Base-by-base conservation (phyloP, 108 stramenopile genomes). In the Nannochloropsis salina region DNA sequence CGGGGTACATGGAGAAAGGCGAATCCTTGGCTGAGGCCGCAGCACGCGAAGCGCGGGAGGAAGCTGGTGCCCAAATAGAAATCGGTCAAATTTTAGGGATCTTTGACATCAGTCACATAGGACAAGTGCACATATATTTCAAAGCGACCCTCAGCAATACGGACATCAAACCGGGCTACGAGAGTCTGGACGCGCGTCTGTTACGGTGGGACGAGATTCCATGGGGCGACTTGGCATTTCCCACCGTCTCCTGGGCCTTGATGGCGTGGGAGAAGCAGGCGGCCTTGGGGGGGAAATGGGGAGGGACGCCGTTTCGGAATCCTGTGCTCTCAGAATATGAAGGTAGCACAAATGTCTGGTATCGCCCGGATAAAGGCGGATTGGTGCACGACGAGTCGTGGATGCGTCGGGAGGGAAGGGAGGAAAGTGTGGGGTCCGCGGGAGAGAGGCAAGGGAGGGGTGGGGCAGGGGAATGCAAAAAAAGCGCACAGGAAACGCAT, bases 1-100 rank as follows among this genome's bases (percentile, higher is more conserved):
- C 61, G n/a, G 61, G 61, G 61, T 74, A 74, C 61, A 74, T 74
- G 61, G 61, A 74, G n/a, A 74, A 74, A 74, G 61, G 61, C 61
- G 61, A 74, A n/a, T 6, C 61, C 61, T n/a, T 74, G 4, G 15
- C 61, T n/a, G 20, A 74, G 6, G 61, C 61, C 61, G 61, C 61
- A 15, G 20, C 15, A n/a, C 61, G 61, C 61, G 61, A 74, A 74
- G 61, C 61, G 20, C 61, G 61, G 61, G 61, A 74, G n/a, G 61
- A 74, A 74, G 61, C 61, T 15, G 61, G 61, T 4, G 61, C 61
- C 20, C n/a, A 15, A n/a, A 74, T 74, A 74, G 61, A 74, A 1
- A n/a, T 74, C 6, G 61, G 61, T n/a, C 8, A 15, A 15, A 74
- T 74, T 2, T n/a, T 74, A 6, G 61, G 61, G n/a, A n/a, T 74